A percentile compares a stretch with the other conserved stretches of the same genome.
Conservation (phyloP, 352 stramenopile species). For the Phytophthora syringae region DNA sequence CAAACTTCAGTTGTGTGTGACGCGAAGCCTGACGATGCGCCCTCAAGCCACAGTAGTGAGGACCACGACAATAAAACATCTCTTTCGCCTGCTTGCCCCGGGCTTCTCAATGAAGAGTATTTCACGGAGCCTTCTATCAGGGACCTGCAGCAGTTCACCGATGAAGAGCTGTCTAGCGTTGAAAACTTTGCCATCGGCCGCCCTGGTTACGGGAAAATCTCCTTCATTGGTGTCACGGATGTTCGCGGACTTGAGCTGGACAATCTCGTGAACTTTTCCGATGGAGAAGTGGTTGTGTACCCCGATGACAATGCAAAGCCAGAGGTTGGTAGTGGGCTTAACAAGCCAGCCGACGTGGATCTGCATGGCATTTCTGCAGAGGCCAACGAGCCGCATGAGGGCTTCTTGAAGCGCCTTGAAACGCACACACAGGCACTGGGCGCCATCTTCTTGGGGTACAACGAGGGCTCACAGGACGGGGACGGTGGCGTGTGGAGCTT, state of each 20-base stretch:
- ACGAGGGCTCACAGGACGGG: slow-evolving; percentile 3
- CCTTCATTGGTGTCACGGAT: slow-evolving; percentile 51
- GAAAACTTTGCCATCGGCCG: slow-evolving; percentile 52
- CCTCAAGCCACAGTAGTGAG: background rate
- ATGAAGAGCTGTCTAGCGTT: slow-evolving; percentile 44
- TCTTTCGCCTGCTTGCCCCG: slow-evolving; percentile 21
- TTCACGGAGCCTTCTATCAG: slow-evolving; percentile 45
- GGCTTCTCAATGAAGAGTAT: slow-evolving; percentile 44
- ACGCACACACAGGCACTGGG: slow-evolving; percentile 40
- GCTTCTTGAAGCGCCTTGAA: slow-evolving; percentile 50
- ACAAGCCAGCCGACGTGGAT: slow-evolving; percentile 56
- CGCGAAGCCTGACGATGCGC: background rate
- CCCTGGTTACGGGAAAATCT: slow-evolving; percentile 40
- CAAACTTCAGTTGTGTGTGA: background rate
- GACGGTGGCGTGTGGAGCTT: slow-evolving; percentile 56
- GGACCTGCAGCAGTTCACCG: slow-evolving; percentile 44
- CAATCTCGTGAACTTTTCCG: slow-evolving; percentile 44
- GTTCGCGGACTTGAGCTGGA: slow-evolving; percentile 56
- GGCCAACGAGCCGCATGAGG: slow-evolving; percentile 16
- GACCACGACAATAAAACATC: background rate
- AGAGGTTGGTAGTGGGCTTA: slow-evolving; percentile 40
- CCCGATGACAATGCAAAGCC: slow-evolving; percentile 50
- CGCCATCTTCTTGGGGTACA: slow-evolving; percentile 51
- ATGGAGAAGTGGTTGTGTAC: slow-evolving; percentile 54
- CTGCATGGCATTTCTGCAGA: slow-evolving; percentile 39